Conservation (phyloP, 2,329 filamentous ascomycete genomes). For the Fusarium aywerte region DNA sequence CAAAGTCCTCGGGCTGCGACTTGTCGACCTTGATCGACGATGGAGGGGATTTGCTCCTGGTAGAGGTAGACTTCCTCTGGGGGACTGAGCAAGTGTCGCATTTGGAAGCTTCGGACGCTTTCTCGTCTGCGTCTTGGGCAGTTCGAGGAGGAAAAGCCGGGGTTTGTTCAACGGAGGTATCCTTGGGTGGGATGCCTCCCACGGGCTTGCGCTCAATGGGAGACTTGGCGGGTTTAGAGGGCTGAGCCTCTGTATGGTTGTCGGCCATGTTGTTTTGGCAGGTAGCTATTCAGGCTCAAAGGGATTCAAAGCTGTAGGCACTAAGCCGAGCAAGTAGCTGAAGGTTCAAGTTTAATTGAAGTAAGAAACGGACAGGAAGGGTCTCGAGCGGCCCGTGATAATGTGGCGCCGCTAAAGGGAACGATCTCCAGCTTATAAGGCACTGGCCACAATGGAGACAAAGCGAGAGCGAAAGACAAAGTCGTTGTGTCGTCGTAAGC, state of each 20-base stretch:
- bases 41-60: conserved; percentile 37
- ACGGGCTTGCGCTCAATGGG: conserved; percentile 23
- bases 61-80: conserved; percentile 36
- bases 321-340: not conserved
- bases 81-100: conserved; percentile 27
- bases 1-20: conserved; percentile 62
- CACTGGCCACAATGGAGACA: conserved; percentile 30
- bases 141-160: conserved; percentile 26
- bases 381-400: conserved; percentile 26
- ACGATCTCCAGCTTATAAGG: conserved; percentile 38
- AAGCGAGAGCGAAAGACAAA: not conserved
- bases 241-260: conserved; percentile 18
- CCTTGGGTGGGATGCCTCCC: conserved; percentile 16
- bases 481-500: conserved; percentile 28
- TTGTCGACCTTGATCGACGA: conserved; percentile 52
- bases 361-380: conserved; percentile 15
- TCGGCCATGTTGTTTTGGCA: conserved; percentile 24
- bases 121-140: conserved; percentile 12
- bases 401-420: conserved; percentile 35
- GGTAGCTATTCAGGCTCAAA: not conserved
- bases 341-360: conserved; percentile 6
- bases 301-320: not conserved
- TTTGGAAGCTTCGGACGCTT: conserved; percentile 13
- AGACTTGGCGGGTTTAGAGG: conserved; percentile 8
- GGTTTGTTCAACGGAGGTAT: conserved; percentile 15